These are phyloP conservation scores for Penicillium maclennaniae DNA, from an alignment of 495 filamentous ascomycete species.

Conservation along the genomic window DNA sequence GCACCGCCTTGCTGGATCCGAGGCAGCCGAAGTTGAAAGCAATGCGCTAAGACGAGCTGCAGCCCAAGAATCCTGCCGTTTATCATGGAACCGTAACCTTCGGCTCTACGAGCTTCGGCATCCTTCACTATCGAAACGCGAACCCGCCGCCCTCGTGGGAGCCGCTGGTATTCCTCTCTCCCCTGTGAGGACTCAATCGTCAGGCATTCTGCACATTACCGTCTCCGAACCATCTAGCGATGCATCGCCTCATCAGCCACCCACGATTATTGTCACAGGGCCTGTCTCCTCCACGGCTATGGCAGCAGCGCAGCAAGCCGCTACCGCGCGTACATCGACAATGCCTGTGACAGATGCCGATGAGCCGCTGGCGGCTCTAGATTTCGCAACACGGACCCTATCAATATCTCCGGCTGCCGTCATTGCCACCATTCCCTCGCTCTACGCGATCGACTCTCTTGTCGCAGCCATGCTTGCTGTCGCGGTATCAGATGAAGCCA, in stretches of 20 bases:
- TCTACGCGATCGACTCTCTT: slow-evolving; percentile 73
- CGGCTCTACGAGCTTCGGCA: slow-evolving; percentile 68
- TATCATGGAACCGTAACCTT: slow-evolving; percentile 64
- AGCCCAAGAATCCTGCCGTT: slow-evolving; percentile 65
- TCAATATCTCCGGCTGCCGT: slow-evolving; percentile 44
- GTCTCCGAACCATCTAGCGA: slow-evolving; percentile 35
- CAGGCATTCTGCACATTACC: slow-evolving; percentile 37
- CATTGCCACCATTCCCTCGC: slow-evolving; percentile 45
- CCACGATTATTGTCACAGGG: slow-evolving; percentile 41
- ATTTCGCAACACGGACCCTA: slow-evolving; percentile 45
- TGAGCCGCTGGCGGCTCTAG: slow-evolving; percentile 47
- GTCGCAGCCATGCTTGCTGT: slow-evolving; percentile 67
- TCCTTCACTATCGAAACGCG: slow-evolving; percentile 57
- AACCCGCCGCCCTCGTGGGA: slow-evolving; percentile 49
- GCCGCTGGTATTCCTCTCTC: slow-evolving; percentile 59
- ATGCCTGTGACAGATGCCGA: slow-evolving; percentile 40
- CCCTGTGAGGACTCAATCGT: slow-evolving; percentile 41
- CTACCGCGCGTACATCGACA: slow-evolving; percentile 41
- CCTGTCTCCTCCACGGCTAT: slow-evolving; percentile 33
- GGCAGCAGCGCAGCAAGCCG: slow-evolving; percentile 37
- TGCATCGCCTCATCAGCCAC: slow-evolving; percentile 26
- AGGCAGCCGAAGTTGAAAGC: slow-evolving; percentile 48
- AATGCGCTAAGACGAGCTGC: slow-evolving; percentile 60
- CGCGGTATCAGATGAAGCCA: slow-evolving; percentile 56
- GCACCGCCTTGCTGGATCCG: slow-evolving; percentile 37